phyloP scores from a whole-genome alignment of 257 asterid species.

The Solanum bukasovii region DNA sequence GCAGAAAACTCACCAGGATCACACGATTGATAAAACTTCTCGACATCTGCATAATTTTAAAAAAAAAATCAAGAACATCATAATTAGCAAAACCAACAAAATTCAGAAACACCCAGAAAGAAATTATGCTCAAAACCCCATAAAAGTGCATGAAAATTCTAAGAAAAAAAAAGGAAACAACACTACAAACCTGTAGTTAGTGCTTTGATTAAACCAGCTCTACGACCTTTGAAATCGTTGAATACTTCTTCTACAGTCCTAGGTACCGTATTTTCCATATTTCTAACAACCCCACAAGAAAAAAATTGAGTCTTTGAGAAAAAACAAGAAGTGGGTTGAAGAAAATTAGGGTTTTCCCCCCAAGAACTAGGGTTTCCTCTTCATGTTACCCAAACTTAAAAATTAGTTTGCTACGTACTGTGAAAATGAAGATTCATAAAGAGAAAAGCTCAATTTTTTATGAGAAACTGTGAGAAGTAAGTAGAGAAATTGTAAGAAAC shows the following conservation, averaged over 20 bases:
- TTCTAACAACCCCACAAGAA: not conserved
- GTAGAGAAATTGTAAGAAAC: not conserved
- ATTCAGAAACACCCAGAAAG: not conserved
- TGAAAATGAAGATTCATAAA: not conserved
- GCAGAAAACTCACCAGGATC: slow-evolving; percentile 67
- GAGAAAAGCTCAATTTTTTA: not conserved
- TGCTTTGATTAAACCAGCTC: slow-evolving; percentile 78
- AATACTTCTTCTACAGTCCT: slow-evolving; percentile 94
- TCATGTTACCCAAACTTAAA: not conserved
- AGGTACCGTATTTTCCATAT: slow-evolving; percentile 17
- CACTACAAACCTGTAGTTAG: not conserved
- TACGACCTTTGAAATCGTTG: slow-evolving; percentile 49
- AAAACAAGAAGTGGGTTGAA: not conserved
- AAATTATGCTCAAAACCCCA: not conserved
- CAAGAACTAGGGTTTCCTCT: not conserved
- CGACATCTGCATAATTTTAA: slow-evolving; percentile 52
- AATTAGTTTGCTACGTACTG: not conserved
- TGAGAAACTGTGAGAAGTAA: not conserved
- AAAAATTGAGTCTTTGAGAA: not conserved
- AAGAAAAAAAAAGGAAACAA: not conserved
- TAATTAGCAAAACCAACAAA: not conserved
- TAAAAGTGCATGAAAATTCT: not conserved
- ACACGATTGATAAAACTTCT: slow-evolving; percentile 73
- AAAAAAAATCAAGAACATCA: not conserved
- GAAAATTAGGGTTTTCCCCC: not conserved